Conservation (phyloP, 768 basidiomycete genomes). For the Cystobasidium onofrii region DNA sequence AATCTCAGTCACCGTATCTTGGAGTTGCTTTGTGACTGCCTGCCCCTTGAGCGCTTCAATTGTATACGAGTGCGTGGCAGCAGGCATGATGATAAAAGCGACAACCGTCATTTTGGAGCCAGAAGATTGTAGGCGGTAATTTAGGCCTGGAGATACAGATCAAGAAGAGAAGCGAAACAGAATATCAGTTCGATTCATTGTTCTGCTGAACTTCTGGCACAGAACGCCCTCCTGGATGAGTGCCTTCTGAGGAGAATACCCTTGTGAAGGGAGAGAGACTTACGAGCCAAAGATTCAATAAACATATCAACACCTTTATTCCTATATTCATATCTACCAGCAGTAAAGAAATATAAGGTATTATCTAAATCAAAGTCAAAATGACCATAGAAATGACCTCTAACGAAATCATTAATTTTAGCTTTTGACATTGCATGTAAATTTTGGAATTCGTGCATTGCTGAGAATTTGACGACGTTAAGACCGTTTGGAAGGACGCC, state of each 20-base stretch:
- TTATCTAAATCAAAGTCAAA: constrained; percentile 70
- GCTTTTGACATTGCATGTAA: constrained; percentile 81
- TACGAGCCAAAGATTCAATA: constrained; percentile 85
- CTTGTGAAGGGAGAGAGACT: constrained; percentile 37
- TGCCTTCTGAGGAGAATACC: too few relatives aligned
- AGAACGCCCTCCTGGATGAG: too few relatives aligned
- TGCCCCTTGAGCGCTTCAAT: constrained; percentile 95
- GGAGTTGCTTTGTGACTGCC: constrained; percentile 91
- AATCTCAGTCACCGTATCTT: constrained; percentile 91
- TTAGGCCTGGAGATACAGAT: constrained; percentile 50
- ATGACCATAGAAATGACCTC: constrained; percentile 96
- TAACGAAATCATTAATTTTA: constrained; percentile 97
- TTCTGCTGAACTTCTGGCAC: too few relatives aligned
- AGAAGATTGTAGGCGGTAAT: constrained; percentile 56
- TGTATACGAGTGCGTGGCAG: constrained; percentile 89
- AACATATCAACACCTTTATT: constrained; percentile 99
- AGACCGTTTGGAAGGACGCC: constrained; percentile 95
- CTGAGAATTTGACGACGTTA: constrained; percentile 97
- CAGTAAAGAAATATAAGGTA: constrained; percentile 80
- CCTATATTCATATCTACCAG: constrained; percentile 97
- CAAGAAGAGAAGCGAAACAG: too few relatives aligned
- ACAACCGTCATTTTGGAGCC: constrained; percentile 76
- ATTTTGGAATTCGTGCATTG: constrained; percentile 85
- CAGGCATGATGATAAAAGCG: constrained; percentile 99
- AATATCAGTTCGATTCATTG: too few relatives aligned